Evolutionary conservation across 805 yeast genomes (phyloP), one percentile per base, ranked within the genome.

Genomic region (Vanderwaltozyma tropicalis): DNA sequence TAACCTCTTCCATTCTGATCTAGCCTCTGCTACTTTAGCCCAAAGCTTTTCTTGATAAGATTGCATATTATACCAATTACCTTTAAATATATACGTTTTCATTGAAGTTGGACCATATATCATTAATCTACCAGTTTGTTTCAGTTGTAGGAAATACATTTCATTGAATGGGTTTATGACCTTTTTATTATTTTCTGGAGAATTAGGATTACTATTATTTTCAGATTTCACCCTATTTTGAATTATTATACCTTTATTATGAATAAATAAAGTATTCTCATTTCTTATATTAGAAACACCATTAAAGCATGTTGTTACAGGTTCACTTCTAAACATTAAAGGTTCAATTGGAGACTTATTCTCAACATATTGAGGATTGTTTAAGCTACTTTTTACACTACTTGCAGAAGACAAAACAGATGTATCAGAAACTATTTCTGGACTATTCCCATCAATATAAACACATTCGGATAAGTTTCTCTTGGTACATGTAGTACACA

Each of bases 61-160:
- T 7, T 45, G 41, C 14, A 43, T 37, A 20, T 47, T 38, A 4
- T 45, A 49, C 41, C 47, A 42, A 13, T 45, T 41, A 17, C 49
- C 40, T 10, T 32, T 39, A 25, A 34, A 28, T 2, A 50, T 26
- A 35, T 43, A 39, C 1, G 53, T 46, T 28, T 53, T 45, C 16
- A 47, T 25, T 5, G 60, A 47, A 1, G 64, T 60, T 6, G 62
- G 55, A 0, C 64, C 64, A 44, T 42, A 55, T n/a, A 46, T 19
- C 2, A 48, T 39, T 2, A 40, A 38, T 31, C 62, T 45, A 6
- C 53, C 61, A 18, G 44, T 34, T 7, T 45, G 30, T 35, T 55
- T 49, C 4, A 31, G 17, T 35, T 50, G 50, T 7, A 52, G 5
- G 36, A 25, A 42, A 29, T 42, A 35, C 7, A 44, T 32, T 19